Evolutionary conservation across 169 alveolate genomes (phyloP).

Genomic region (Fabrea salina): DNA sequence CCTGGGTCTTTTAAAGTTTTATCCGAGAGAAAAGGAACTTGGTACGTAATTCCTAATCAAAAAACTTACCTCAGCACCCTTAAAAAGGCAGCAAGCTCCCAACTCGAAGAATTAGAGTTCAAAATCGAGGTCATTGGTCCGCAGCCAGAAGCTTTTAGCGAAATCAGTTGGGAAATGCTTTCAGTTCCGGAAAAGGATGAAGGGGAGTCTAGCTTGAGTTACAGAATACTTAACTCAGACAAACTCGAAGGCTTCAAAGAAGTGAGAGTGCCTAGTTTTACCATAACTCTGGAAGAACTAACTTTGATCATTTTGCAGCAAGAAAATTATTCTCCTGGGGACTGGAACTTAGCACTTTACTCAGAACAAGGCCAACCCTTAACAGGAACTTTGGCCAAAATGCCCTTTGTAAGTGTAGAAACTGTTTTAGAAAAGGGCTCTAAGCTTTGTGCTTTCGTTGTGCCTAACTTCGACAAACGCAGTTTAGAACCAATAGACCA

Average conservation of each 20-base stretch:
- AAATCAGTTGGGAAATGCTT: not conserved
- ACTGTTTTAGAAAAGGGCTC: not conserved
- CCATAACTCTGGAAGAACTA: not conserved
- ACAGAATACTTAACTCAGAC: not conserved
- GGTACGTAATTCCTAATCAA: not conserved
- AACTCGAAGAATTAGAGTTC: not conserved
- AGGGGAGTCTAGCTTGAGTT: not conserved
- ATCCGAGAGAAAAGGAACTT: not conserved
- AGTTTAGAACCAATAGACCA: not conserved
- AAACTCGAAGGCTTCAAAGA: not conserved
- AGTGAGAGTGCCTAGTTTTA: not conserved
- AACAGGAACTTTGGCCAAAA: constrained; percentile 4
- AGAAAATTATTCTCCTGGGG: constrained; percentile 1
- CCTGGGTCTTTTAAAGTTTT: not conserved
- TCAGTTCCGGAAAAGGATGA: not conserved
- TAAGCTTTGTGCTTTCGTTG: not conserved
- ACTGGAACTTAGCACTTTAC: constrained; percentile 17
- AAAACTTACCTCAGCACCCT: not conserved
- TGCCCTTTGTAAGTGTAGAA: not conserved
- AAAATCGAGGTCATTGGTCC: not conserved
- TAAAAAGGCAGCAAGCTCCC: not conserved
- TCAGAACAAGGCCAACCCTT: constrained; percentile 8
- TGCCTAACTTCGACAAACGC: not conserved
- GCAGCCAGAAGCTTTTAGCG: not conserved
- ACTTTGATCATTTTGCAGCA: not conserved